Base-by-base conservation (phyloP, 202 grass and related monocot genomes). In the Panicum virgatum region DNA sequence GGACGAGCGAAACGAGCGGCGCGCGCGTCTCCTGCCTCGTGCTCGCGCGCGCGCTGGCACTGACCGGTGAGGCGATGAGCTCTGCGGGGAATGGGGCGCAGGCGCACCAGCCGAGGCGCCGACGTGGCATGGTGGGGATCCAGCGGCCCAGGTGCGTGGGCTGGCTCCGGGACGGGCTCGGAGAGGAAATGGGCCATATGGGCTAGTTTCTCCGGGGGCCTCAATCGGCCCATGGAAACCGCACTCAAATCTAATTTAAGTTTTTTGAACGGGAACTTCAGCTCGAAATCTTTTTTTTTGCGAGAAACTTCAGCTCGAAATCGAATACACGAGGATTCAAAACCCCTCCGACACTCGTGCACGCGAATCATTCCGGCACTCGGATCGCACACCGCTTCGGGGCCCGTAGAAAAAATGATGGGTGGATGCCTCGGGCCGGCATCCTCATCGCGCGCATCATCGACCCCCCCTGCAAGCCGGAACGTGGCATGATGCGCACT, bases 51-150 rank as follows among this genome's bases (percentile, higher is more conserved):
- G 25, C 73, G 29, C 36, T 5, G 54, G 70, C 18, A 40, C 39
- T 14, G 2, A n/a, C 39, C 12, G n/a, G n/a, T n/a, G n/a, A n/a
- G n/a, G n/a, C n/a, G n/a, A n/a, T n/a, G n/a, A n/a, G 15, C 14
- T 25, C 4, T 34, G 6, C 18, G 66, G 66, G 75, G 19, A 67
- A 80, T 80, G 66, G 60, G 47, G 20, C 19, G 44, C 12, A 46
- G 3, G 65, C 54, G 63, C 14, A 19, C 43, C 15, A 10, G 45
- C 13, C n/a, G n/a, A n/a, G n/a, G n/a, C n/a, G n/a, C n/a, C 18
- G 23, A 73, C 59, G 68, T 74, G 83, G 67, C 59, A 19, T 8
- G 9, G n/a, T n/a, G n/a, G n/a, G n/a, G n/a, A n/a, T n/a, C n/a
- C n/a, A n/a, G n/a, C n/a, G n/a, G n/a, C n/a, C n/a, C n/a, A n/a